Evolutionary conservation across 495 filamentous ascomycete genomes (phyloP), one percentile per base, ranked within the genome.

Genomic region (Bombardia bombarda): DNA sequence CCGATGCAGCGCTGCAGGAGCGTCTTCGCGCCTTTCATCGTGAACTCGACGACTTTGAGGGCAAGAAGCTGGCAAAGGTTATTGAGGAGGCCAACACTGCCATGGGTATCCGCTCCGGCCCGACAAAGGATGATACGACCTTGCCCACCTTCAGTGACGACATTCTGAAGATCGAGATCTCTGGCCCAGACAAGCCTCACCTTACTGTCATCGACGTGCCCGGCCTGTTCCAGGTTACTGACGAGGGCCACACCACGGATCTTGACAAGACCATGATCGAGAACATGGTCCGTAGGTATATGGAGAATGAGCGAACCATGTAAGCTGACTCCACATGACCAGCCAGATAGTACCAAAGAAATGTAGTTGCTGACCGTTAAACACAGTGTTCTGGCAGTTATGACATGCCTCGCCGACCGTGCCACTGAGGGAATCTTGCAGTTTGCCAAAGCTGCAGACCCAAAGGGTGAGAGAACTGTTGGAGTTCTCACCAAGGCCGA

Each of bases 401-500:
- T 82, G 3, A 69, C 76, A 0, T 67, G 65, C n/a, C 77, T 77
- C 40, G 64, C 74, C 13, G 79, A 84, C 42, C 66, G 74, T 32
- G 76, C 75, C 0, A 80, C 70, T 0, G 74, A 84, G 47, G 70
- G 77, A 19, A 75, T 83, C 25, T 51, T 83, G 55, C 22, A 55
- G 38, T 58, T 79, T 28, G 74, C 79, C 0, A 57, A 68, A 8
- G 64, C 69, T 22, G 41, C 47, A 4, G 78, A 83, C 48, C 57
- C 57, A 0, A 42, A 57, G 4, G 72, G 75, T 1, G 23, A 62
- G 10, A 61, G 79, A 10, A 83, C 79, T 0, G 46, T 83, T 2
- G 72, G 73, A 6, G 69, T 83, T 8, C 52, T 82, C 1, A 82
- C 78, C 1, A 82, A 82, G 49, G 75, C 75, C 1, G 79, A 84